Evolutionary conservation across 257 asterid species (phyloP), one percentile per base, ranked within the genome.

Genomic region (Plectranthus barbatus): DNA sequence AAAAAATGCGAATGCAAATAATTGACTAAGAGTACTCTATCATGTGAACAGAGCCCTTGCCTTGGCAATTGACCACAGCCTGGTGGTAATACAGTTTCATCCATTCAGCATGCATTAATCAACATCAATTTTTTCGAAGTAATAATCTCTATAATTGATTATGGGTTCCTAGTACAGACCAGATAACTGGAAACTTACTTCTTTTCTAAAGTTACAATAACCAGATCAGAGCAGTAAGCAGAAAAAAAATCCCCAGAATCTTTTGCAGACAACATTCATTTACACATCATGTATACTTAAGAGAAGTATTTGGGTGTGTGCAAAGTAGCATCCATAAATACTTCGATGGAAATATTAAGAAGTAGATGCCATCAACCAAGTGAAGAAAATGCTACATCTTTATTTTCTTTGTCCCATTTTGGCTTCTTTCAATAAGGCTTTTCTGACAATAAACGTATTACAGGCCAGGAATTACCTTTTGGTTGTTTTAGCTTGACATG

Each of bases 71-170:
- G 44, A n/a, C 62, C 60, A 33, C 29, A 40, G 20, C 29, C 44
- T 11, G 14, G 8, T n/a, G 21, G 60, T 40, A 46, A 60, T 0
- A 15, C 34, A 18, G 31, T 19, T 51, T 40, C 39, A 55, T 26
- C 26, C 67, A 31, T 14, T 54, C 41, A 66, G 47, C 71, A 51
- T 5, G 23, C 36, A 19, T 37, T 58, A 60, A 56, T 56, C 56
- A 23, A 47, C 44, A 51, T 72, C 39, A 58, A 34, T 15, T 44
- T 37, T 20, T 21, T 13, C n/a, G 31, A 65, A 31, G 24, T 2
- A 7, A 3, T 54, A 21, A 47, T 47, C 56, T 57, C 52, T 41
- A 4, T 9, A 48, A 9, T 9, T 48, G 33, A 7, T 46, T 7
- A 14, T 46, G n/a, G 19, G 17, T 46, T 46, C 52, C 52, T 15